Evolutionary conservation across 352 stramenopile genomes (phyloP).

Genomic region (Globisporangium nagaii): DNA sequence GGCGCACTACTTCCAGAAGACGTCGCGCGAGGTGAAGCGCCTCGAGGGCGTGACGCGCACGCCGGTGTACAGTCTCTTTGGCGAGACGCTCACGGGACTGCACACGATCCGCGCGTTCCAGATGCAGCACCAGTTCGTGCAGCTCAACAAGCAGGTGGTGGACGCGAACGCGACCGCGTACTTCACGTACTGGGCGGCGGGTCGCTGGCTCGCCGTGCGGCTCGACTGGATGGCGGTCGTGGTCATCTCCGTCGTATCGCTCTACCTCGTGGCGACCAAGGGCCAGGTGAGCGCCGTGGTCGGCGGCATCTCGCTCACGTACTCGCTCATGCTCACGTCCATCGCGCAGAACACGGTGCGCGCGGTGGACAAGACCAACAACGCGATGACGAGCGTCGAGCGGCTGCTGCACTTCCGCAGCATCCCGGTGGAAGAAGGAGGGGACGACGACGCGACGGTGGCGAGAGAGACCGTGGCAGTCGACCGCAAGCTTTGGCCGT

Average conservation of each 20-base stretch:
- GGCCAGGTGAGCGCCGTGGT: conserved; percentile 22
- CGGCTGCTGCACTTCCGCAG: conserved; percentile 26
- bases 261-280: conserved; percentile 78
- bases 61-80: conserved; percentile 90
- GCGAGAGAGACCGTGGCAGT: neutral
- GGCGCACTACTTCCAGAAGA: conserved; percentile 85
- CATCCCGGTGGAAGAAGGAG: conserved; percentile 16
- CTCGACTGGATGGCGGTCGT: conserved; percentile 77
- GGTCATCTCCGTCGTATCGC: conserved; percentile 84
- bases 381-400: conserved; percentile 37
- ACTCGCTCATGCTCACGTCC: conserved; percentile 38
- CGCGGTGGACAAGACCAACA: conserved; percentile 13
- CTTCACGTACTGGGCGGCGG: conserved; percentile 40
- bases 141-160: conserved; percentile 33
- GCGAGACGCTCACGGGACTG: conserved; percentile 88
- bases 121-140: conserved; percentile 24
- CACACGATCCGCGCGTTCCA: conserved; percentile 82
- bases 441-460: neutral
- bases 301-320: conserved; percentile 18
- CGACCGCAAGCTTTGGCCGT: neutral
- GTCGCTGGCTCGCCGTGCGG: conserved; percentile 92
- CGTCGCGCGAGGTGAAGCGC: conserved; percentile 84
- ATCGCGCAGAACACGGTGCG: neutral
- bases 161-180: conserved; percentile 41
- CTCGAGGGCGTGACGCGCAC: conserved; percentile 86